These are phyloP conservation scores for Collybia sp. DNA, from an alignment of 768 basidiomycete genomes.

Conservation along the genomic window DNA sequence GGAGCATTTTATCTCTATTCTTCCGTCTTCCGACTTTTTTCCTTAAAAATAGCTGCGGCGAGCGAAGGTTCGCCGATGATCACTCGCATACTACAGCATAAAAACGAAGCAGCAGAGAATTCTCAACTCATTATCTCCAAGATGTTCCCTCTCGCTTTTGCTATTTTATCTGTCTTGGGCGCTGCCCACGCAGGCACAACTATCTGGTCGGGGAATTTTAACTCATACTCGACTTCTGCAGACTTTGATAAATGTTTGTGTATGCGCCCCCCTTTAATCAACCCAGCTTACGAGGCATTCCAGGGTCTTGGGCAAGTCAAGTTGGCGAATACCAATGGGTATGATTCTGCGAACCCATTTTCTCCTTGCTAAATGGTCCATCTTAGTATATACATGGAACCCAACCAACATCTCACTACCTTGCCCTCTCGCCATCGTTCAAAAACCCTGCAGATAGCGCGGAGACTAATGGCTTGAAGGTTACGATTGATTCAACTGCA, in stretches of 20 bases:
- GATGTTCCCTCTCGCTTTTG: slow-evolving; percentile 25
- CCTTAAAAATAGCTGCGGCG: slow-evolving; percentile 22
- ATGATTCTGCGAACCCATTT: slow-evolving; percentile 2
- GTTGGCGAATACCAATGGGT: slow-evolving; percentile 59
- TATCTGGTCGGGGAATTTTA: slow-evolving; percentile 54
- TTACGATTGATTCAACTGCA: slow-evolving; percentile 50
- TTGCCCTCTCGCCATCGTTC: slow-evolving; percentile 43
- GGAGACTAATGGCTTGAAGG: slow-evolving; percentile 45
- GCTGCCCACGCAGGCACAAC: slow-evolving; percentile 42
- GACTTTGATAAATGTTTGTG: slow-evolving; percentile 50
- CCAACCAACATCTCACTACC: slow-evolving; percentile 45
- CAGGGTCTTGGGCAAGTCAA: slow-evolving; percentile 54
- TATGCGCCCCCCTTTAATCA: background rate
- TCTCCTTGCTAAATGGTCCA: background rate
- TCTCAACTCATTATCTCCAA: background rate
- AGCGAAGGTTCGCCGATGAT: slow-evolving; percentile 29
- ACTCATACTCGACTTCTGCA: slow-evolving; percentile 35
- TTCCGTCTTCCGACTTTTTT: slow-evolving; percentile 32
- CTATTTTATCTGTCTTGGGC: slow-evolving; percentile 27
- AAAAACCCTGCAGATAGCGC: slow-evolving; percentile 54
- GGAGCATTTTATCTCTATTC: slow-evolving; percentile 11
- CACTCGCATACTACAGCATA: slow-evolving; percentile 13
- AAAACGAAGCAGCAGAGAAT: slow-evolving; percentile 13
- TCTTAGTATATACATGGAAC: slow-evolving; percentile 51
- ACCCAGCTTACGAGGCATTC: background rate